Evolutionary conservation across 164 flowering plant genomes (phyloP).

Genomic region (Nymphaea thermarum): DNA sequence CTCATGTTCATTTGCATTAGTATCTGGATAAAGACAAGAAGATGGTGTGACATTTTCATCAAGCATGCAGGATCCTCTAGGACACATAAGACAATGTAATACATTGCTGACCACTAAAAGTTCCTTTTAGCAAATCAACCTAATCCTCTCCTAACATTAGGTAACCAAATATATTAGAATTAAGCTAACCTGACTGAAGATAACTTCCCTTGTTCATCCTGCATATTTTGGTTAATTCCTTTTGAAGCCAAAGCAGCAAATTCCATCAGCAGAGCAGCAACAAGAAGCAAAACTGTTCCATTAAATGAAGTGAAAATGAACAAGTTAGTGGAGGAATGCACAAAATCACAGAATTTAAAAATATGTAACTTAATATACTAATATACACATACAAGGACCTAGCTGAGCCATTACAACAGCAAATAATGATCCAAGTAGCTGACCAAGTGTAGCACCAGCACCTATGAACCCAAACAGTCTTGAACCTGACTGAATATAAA

Average conservation of each 20-base stretch:
- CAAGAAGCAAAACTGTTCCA: slow-evolving; percentile 59
- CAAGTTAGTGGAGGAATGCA: too few species aligned
- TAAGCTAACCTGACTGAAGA: slow-evolving; percentile 44
- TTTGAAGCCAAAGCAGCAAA: slow-evolving; percentile 80
- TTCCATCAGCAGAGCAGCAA: slow-evolving; percentile 88
- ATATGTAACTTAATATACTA: background rate
- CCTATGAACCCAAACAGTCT: slow-evolving; percentile 99
- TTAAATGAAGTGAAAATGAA: slow-evolving; percentile 1
- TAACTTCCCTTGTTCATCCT: slow-evolving; percentile 44
- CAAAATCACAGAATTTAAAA: background rate
- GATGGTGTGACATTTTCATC: too few species aligned
- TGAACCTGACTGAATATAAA: slow-evolving; percentile 87
- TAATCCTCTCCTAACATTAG: too few species aligned
- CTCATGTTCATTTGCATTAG: too few species aligned
- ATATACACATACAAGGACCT: slow-evolving; percentile 65
- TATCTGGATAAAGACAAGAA: too few species aligned
- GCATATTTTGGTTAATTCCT: slow-evolving; percentile 50
- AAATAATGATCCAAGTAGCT: slow-evolving; percentile 89
- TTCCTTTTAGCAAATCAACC: too few species aligned
- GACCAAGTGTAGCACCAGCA: slow-evolving; percentile 99
- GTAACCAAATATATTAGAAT: too few species aligned
- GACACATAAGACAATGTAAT: too few species aligned
- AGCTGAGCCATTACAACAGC: slow-evolving; percentile 88
- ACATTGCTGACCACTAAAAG: too few species aligned
- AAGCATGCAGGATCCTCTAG: too few species aligned